These are phyloP conservation scores for Pythium angustatum DNA, from an alignment of 352 stramenopile genomes.

Conservation along the genomic window DNA sequence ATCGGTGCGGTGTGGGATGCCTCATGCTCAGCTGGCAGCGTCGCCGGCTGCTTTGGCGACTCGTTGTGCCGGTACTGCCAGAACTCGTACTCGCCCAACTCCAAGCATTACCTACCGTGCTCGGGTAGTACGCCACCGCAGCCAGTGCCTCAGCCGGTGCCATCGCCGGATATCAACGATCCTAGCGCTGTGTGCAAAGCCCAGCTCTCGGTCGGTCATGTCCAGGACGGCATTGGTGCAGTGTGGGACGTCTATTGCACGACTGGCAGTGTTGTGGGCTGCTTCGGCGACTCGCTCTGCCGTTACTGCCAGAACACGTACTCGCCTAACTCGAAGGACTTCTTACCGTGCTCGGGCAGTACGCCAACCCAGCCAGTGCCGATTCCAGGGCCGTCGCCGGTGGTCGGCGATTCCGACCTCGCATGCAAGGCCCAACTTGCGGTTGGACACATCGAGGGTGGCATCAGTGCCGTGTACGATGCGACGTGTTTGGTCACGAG, in stretches of 20 bases:
- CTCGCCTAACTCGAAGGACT: background rate
- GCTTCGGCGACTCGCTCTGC: background rate
- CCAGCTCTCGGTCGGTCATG: too few relatives aligned
- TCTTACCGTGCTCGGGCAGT: background rate
- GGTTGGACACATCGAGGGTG: too few relatives aligned
- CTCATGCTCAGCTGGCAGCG: too few relatives aligned
- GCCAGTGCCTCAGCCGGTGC: background rate
- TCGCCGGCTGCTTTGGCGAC: too few relatives aligned
- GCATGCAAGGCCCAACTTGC: too few relatives aligned
- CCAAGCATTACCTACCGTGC: conserved; percentile 34
- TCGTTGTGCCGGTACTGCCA: conserved; percentile 47
- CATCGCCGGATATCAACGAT: background rate
- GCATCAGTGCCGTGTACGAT: too few relatives aligned
- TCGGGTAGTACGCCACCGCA: background rate
- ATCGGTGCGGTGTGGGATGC: conserved; percentile 44
- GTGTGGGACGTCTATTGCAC: too few relatives aligned
- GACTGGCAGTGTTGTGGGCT: background rate
- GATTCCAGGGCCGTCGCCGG: background rate
- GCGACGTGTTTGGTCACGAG: too few relatives aligned
- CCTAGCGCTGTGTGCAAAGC: too few relatives aligned
- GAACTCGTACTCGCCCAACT: conserved; percentile 33
- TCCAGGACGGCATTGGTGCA: too few relatives aligned
- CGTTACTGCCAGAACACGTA: conserved; percentile 5
- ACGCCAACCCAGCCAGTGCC: background rate
- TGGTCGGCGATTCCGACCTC: too few relatives aligned